Conservation (phyloP, 2,329 filamentous ascomycete genomes). For the Aspergillus alliaceus region DNA sequence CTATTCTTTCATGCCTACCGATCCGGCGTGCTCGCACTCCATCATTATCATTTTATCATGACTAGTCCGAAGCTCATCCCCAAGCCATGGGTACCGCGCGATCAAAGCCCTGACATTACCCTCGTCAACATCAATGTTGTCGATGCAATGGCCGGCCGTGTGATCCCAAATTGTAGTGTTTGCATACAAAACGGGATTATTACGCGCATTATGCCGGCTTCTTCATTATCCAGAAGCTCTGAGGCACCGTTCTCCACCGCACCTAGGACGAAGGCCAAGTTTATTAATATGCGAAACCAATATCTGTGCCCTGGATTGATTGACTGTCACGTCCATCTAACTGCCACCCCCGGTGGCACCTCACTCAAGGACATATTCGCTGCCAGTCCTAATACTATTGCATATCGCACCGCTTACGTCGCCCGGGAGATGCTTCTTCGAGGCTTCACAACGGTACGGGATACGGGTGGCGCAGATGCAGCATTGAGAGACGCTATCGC, state of each 20-base stretch:
- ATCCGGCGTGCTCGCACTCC: no score
- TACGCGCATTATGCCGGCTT: constrained; percentile 14
- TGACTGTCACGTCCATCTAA: constrained; percentile 53
- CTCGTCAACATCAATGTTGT: constrained; percentile 49
- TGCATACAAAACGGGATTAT: constrained; percentile 39
- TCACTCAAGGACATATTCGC: constrained; percentile 37
- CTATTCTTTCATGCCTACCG: no score
- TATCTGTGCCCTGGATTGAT: constrained; percentile 54
- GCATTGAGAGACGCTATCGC: constrained; percentile 48
- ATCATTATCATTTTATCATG: background rate
- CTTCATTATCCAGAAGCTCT: background rate
- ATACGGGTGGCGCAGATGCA: constrained; percentile 55
- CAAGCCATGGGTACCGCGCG: background rate
- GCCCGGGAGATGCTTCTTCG: constrained; percentile 50
- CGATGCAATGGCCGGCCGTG: constrained; percentile 37
- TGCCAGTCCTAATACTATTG: constrained; percentile 29
- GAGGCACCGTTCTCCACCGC: background rate
- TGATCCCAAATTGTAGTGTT: constrained; percentile 32
- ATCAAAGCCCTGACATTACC: constrained; percentile 23
- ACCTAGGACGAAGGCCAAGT: background rate
- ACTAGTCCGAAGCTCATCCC: background rate
- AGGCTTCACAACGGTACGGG: constrained; percentile 59
- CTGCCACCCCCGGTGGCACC: constrained; percentile 45
- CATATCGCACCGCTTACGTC: constrained; percentile 12
- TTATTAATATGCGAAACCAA: constrained; percentile 44